Evolutionary conservation across 129 eudicot genomes (phyloP).

Genomic region (Lonicera japonica): DNA sequence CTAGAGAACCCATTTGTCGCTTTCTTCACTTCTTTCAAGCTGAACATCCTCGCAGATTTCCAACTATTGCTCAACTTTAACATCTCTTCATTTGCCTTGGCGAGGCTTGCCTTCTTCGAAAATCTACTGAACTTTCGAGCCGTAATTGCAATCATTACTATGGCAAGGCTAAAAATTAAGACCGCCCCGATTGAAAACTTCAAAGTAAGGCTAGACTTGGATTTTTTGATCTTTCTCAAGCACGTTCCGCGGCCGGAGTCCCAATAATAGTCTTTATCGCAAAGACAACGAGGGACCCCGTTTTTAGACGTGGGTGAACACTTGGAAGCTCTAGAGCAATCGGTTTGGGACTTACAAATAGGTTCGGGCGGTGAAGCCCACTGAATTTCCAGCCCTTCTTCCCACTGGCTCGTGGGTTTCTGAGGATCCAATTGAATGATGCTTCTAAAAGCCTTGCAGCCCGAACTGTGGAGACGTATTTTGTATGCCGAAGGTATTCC

Average conservation of each 20-base stretch:
- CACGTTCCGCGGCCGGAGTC: constrained; percentile 38
- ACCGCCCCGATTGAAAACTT: constrained; percentile 35
- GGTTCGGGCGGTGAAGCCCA: constrained; percentile 59
- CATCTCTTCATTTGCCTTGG: constrained; percentile 49
- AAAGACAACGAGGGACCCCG: constrained; percentile 42
- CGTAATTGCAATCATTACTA: constrained; percentile 24
- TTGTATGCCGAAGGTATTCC: constrained; percentile 69
- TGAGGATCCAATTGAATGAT: constrained; percentile 34
- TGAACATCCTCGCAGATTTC: constrained; percentile 45
- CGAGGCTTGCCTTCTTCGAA: constrained; percentile 27
- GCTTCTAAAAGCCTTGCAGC: constrained; percentile 58
- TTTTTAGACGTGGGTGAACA: constrained; percentile 31
- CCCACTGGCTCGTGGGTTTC: constrained; percentile 46
- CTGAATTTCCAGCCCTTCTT: constrained; percentile 57
- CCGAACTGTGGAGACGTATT: constrained; percentile 51
- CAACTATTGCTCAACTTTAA: constrained; percentile 35
- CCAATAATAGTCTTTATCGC: constrained; percentile 40
- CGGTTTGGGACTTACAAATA: constrained; percentile 34
- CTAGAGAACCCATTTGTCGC: constrained; percentile 40
- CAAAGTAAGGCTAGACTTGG: constrained; percentile 15
- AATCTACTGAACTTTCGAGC: constrained; percentile 20
- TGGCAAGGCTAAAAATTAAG: constrained; percentile 23
- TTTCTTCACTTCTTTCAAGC: constrained; percentile 39
- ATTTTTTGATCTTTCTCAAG: constrained; percentile 13
- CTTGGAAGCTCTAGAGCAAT: constrained; percentile 43